Percentiles rank a stretch among this genome's conserved stretches.
phyloP scores from a whole-genome alignment of 164 flowering plant genomes.

The Warburgia ugandensis region DNA sequence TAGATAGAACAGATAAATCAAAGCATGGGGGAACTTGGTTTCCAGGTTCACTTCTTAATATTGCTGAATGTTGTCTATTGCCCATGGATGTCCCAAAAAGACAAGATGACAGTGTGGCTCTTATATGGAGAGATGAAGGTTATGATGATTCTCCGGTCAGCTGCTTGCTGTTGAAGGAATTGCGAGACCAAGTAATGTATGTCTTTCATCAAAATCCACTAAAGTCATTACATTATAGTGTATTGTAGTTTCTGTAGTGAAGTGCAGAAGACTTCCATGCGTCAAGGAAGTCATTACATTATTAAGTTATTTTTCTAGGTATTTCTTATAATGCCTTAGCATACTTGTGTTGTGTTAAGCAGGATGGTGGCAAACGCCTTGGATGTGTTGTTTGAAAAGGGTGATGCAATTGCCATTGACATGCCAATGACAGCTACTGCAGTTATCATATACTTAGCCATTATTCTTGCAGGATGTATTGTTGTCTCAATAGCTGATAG shows the following conservation, averaged over 20 bases:
- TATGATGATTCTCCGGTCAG: constrained; percentile 48
- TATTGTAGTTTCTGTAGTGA: no score
- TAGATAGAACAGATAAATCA: constrained; percentile 55
- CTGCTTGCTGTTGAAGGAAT: constrained; percentile 51
- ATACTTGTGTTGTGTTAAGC: no score
- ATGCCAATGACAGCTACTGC: constrained; percentile 94
- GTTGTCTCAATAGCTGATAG: constrained; percentile 98
- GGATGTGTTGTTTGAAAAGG: constrained; percentile 59
- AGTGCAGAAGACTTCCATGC: no score
- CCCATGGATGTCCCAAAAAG: constrained; percentile 41
- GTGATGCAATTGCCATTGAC: constrained; percentile 87
- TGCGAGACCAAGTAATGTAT: constrained; percentile 86
- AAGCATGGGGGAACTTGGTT: constrained; percentile 78
- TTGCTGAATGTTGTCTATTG: constrained; percentile 79
- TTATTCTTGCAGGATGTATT: constrained; percentile 68
- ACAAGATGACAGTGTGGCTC: constrained; percentile 47
- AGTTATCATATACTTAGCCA: constrained; percentile 75
- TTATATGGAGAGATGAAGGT: constrained; percentile 84
- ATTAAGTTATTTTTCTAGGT: no score
- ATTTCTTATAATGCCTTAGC: no score
- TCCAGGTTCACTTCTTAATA: constrained; percentile 69
- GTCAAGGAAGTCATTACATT: no score
- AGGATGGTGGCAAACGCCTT: constrained; percentile 93
- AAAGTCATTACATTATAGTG: no score
- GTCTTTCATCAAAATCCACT: no score